phyloP scores from a whole-genome alignment of 2,329 filamentous ascomycete genomes.

The Aspergillus sojae region DNA sequence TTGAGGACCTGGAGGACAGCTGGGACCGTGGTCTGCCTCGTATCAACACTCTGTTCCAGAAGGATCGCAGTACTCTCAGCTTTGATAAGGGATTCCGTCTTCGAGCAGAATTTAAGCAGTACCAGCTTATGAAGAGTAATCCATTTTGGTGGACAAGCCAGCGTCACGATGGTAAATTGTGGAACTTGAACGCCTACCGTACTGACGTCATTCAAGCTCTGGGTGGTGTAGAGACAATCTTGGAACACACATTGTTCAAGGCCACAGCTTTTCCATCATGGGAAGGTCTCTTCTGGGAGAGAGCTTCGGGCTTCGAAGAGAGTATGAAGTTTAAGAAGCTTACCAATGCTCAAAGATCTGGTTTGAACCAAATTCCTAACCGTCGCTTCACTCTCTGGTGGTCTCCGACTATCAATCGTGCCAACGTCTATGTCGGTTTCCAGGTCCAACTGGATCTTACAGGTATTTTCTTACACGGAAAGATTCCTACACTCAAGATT shows the following conservation, averaged over 20 bases:
- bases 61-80: slow-evolving; percentile 92
- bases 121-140: slow-evolving; percentile 98
- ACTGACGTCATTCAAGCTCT: slow-evolving; percentile 96
- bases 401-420: slow-evolving; percentile 90
- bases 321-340: slow-evolving; percentile 98
- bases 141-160: slow-evolving; percentile 99
- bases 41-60: slow-evolving; percentile 99
- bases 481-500: slow-evolving; percentile 97
- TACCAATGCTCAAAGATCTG: slow-evolving; percentile 93
- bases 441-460: slow-evolving; percentile 97
- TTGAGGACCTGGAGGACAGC: slow-evolving; percentile 96
- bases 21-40: slow-evolving; percentile 97
- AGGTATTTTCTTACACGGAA: slow-evolving; percentile 98
- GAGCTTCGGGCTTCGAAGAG: slow-evolving; percentile 60
- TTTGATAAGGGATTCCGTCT: slow-evolving; percentile 99
- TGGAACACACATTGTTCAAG: slow-evolving; percentile 96
- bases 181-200: slow-evolving; percentile 94
- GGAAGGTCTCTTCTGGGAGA: slow-evolving; percentile 94
- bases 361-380: slow-evolving; percentile 98
- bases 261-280: slow-evolving; percentile 95
- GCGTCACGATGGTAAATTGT: slow-evolving; percentile 93
- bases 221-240: slow-evolving; percentile 94
- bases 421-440: slow-evolving; percentile 99
- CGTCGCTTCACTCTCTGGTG: slow-evolving; percentile 98
- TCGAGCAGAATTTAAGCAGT: slow-evolving; percentile 95